Percentiles rank a stretch among this genome's conserved stretches.
phyloP scores from a whole-genome alignment of 2,329 filamentous ascomycete genomes.

The Claviceps arundinis region DNA sequence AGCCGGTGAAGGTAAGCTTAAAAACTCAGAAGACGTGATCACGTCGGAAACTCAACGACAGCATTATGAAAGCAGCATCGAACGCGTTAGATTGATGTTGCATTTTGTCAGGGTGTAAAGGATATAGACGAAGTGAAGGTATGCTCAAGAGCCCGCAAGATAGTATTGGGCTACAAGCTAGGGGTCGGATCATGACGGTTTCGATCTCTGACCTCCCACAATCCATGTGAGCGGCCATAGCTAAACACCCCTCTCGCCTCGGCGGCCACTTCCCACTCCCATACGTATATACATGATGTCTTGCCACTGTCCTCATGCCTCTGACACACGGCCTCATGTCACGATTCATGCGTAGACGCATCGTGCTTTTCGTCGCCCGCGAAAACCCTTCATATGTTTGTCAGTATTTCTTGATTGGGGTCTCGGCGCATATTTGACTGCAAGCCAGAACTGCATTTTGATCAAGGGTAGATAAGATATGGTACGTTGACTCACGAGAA shows the following conservation, averaged over 20 bases:
- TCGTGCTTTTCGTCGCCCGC: constrained; percentile 43
- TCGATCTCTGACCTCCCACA: too few relatives aligned
- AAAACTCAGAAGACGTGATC: neutral
- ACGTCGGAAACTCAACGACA: neutral
- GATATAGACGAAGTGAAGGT: too few relatives aligned
- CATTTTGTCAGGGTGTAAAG: neutral
- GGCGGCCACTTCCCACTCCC: too few relatives aligned
- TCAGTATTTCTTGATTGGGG: constrained; percentile 3
- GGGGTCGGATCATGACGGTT: too few relatives aligned
- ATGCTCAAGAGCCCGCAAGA: too few relatives aligned
- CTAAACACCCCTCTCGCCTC: too few relatives aligned
- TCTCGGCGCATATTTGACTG: neutral
- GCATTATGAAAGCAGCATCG: neutral
- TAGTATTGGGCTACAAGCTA: too few relatives aligned
- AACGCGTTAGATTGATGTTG: neutral
- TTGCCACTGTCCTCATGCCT: too few relatives aligned
- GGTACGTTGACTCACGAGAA: constrained; percentile 58
- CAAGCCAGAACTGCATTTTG: neutral
- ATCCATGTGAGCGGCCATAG: too few relatives aligned
- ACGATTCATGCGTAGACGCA: constrained; percentile 27
- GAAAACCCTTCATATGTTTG: constrained; percentile 27
- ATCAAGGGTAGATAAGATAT: neutral
- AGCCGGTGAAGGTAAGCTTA: neutral
- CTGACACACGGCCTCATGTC: neutral
- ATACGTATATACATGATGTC: too few relatives aligned